Evolutionary conservation across 2,329 filamentous ascomycete species (phyloP).

Genomic region (Parasarocladium wereldwijsianum): DNA sequence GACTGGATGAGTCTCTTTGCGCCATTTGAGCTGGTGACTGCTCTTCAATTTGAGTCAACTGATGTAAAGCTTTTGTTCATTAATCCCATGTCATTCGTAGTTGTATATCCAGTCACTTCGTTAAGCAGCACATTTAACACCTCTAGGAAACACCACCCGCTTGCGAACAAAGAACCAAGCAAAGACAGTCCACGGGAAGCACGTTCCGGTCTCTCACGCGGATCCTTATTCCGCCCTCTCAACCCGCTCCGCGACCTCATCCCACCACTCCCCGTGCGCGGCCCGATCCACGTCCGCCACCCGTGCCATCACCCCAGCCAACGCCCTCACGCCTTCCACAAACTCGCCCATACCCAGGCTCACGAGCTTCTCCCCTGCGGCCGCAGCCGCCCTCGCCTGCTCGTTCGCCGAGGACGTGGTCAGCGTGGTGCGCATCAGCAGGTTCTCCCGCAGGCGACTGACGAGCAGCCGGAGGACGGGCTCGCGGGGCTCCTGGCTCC

Average conservation of each 20-base stretch:
- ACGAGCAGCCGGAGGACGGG: slow-evolving; percentile 52
- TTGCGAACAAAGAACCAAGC: no score
- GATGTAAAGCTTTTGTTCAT: no score
- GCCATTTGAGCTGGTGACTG: no score
- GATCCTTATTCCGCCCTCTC: slow-evolving; percentile 30
- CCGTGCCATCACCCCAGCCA: slow-evolving; percentile 52
- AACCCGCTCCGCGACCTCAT: slow-evolving; percentile 44
- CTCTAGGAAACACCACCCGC: no score
- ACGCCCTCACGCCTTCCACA: slow-evolving; percentile 50
- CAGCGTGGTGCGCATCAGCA: slow-evolving; percentile 41
- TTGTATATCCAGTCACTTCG: no score
- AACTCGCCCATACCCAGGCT: slow-evolving; percentile 60
- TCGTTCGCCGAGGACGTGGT: slow-evolving; percentile 53
- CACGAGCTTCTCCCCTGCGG: slow-evolving; percentile 54
- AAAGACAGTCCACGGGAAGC: no score
- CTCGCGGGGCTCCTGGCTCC: slow-evolving; percentile 30
- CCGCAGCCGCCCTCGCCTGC: slow-evolving; percentile 53
- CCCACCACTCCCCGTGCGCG: slow-evolving; percentile 57
- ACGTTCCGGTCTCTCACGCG: no score
- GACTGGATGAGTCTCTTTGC: no score
- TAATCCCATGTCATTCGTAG: no score
- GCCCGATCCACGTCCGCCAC: slow-evolving; percentile 54
- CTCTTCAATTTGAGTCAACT: no score
- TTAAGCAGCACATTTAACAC: no score
- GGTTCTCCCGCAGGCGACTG: slow-evolving; percentile 50